A percentile compares a stretch with the other conserved stretches of the same genome.
These are phyloP conservation scores for Pseudogymnoascus sp. DNA, from an alignment of 2,329 filamentous ascomycete species.

Conservation along the genomic window DNA sequence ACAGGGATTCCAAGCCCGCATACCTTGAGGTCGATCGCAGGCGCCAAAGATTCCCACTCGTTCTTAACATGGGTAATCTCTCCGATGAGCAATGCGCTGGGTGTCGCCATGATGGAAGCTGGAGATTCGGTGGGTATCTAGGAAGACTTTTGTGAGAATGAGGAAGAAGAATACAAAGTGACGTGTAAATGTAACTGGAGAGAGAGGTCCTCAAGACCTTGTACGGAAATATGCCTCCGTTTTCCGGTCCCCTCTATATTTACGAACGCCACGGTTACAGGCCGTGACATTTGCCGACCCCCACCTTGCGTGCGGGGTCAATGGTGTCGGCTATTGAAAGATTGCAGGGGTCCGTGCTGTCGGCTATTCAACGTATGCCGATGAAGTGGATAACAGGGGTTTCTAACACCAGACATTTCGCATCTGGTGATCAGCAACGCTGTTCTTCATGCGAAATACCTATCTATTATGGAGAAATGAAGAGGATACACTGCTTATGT, in stretches of 20 bases:
- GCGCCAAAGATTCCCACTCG: conserved; percentile 20
- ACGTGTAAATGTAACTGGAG: not conserved
- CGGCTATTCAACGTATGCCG: not conserved
- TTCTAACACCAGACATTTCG: not conserved
- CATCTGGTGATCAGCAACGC: not conserved
- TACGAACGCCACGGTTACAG: not conserved
- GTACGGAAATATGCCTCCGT: not conserved
- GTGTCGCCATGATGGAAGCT: not conserved
- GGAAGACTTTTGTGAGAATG: not conserved
- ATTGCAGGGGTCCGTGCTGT: not conserved
- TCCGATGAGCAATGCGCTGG: conserved; percentile 19
- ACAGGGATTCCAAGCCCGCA: not conserved
- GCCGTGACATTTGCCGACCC: not conserved
- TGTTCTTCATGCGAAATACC: not conserved
- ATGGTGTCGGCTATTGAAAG: not conserved
- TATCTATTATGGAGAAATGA: not conserved
- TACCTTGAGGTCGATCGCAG: conserved; percentile 7
- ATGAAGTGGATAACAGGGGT: not conserved
- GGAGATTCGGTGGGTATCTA: not conserved
- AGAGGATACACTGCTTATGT: not conserved
- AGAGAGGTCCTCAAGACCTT: not conserved
- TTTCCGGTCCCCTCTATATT: not conserved
- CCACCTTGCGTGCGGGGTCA: not conserved
- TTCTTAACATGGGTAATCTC: conserved; percentile 19
- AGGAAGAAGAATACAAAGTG: not conserved